A percentile compares a stretch with the other conserved stretches of the same genome.
phyloP scores from a whole-genome alignment of 2,329 filamentous ascomycete species.

The Boeremia exigua region DNA sequence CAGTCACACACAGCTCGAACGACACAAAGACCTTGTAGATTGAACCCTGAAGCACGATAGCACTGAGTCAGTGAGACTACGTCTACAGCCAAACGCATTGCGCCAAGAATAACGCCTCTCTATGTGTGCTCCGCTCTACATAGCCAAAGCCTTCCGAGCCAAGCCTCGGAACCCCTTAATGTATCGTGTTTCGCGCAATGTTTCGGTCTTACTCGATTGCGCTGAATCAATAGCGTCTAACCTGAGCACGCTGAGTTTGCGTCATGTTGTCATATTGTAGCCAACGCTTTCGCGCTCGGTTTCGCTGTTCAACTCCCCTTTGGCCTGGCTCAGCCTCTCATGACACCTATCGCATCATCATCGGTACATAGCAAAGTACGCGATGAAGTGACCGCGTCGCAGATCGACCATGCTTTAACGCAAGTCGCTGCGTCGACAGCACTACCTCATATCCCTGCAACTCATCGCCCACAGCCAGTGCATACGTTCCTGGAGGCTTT shows the following conservation, averaged over 20 bases:
- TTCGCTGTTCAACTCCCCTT: background rate
- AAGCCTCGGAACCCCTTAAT: conserved; percentile 12
- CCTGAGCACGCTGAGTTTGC: background rate
- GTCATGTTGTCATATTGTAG: background rate
- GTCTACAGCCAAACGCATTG: background rate
- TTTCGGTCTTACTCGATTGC: background rate
- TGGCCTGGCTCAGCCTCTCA: background rate
- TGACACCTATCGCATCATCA: too few relatives aligned
- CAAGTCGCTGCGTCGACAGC: too few relatives aligned
- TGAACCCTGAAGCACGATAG: too few relatives aligned
- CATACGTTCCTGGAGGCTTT: too few relatives aligned
- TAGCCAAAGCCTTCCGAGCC: background rate
- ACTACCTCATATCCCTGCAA: too few relatives aligned
- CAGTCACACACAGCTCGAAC: background rate
- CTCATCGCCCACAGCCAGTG: too few relatives aligned
- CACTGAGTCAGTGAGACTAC: background rate
- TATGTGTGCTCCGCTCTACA: background rate
- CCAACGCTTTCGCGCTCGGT: background rate
- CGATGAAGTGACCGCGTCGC: too few relatives aligned
- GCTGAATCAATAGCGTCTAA: background rate
- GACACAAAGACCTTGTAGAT: background rate
- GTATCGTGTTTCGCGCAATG: conserved; percentile 2
- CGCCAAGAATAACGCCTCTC: conserved; percentile 1
- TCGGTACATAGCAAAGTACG: background rate
- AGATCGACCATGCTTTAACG: too few relatives aligned